Percentiles rank a stretch among this genome's conserved stretches.
phyloP scores from a whole-genome alignment of 2,329 filamentous ascomycete genomes.

The Fusarium sulawesiense region DNA sequence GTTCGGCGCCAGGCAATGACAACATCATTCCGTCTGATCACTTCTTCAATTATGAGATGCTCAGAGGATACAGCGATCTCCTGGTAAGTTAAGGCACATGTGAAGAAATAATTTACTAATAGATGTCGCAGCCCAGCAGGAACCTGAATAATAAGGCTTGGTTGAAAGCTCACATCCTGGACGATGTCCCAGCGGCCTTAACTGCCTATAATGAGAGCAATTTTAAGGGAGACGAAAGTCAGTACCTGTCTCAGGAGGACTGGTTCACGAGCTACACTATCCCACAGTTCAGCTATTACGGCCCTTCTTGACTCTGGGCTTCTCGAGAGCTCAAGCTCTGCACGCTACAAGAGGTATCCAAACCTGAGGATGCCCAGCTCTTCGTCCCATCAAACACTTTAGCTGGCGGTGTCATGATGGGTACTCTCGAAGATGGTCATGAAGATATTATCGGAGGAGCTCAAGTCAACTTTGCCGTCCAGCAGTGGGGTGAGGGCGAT shows the following conservation, averaged over 20 bases:
- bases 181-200: neutral
- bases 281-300: neutral
- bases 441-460: neutral
- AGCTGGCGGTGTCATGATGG: neutral
- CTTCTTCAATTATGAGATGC: conserved; percentile 3
- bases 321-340: conserved; percentile 1
- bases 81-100: neutral
- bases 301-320: neutral
- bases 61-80: neutral
- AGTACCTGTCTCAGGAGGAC: neutral
- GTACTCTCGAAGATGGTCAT: neutral
- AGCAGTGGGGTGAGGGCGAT: neutral
- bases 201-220: neutral
- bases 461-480: conserved; percentile 1
- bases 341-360: neutral
- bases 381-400: neutral
- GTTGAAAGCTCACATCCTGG: neutral
- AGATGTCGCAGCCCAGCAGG: neutral
- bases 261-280: neutral
- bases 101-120: neutral
- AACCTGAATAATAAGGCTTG: neutral
- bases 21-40: neutral
- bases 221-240: neutral
- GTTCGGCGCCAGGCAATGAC: neutral
- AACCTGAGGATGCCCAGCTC: neutral